Percentiles rank a stretch among this genome's conserved stretches.
Conservation (phyloP, 345 rosid species). For the Viola odorata region DNA sequence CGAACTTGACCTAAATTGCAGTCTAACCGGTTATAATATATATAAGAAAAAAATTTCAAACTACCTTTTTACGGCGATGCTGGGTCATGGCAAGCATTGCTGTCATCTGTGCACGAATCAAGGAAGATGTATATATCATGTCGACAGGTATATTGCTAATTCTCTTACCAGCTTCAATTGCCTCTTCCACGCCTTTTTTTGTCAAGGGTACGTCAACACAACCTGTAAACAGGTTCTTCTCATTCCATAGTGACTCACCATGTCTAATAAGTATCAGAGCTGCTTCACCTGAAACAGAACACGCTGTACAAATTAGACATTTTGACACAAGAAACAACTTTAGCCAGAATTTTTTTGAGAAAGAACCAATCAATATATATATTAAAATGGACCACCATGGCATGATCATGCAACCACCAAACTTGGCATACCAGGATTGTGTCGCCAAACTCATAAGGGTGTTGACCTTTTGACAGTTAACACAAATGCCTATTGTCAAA, state of each 20-base stretch:
- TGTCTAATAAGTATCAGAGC: slow-evolving; percentile 86
- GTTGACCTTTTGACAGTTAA: neutral
- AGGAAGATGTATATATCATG: slow-evolving; percentile 80
- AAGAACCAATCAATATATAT: neutral
- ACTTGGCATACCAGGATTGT: neutral
- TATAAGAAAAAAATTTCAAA: neutral
- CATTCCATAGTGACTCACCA: slow-evolving; percentile 99
- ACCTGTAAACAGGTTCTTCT: slow-evolving; percentile 94
- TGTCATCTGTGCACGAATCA: slow-evolving; percentile 98
- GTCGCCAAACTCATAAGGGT: neutral
- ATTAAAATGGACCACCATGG: neutral
- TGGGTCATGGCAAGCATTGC: slow-evolving; percentile 99
- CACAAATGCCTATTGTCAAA: neutral
- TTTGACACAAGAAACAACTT: slow-evolving; percentile 6
- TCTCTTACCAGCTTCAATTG: slow-evolving; percentile 96
- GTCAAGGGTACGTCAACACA: slow-evolving; percentile 97
- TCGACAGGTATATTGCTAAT: slow-evolving; percentile 93
- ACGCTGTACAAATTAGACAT: slow-evolving; percentile 4
- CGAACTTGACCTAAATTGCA: neutral
- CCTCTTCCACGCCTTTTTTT: slow-evolving; percentile 88
- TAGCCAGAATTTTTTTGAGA: neutral
- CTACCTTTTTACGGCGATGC: slow-evolving; percentile 89
- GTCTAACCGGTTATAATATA: slow-evolving; percentile 1
- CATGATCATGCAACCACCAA: neutral
- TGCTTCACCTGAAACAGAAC: slow-evolving; percentile 53